phyloP scores from a whole-genome alignment of 148 eudicot genomes.

The Nepenthes gracilis region DNA sequence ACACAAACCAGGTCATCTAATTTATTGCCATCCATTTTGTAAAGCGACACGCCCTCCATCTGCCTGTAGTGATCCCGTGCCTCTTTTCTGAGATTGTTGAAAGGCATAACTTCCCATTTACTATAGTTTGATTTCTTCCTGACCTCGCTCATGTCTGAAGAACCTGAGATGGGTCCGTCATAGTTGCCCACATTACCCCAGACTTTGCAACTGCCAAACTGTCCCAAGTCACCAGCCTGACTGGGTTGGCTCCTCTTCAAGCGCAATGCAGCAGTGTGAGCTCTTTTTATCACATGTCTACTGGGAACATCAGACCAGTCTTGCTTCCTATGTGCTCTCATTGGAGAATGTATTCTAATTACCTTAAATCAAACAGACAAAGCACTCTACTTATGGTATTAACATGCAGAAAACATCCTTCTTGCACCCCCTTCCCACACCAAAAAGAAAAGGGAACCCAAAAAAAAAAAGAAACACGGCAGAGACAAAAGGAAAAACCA shows the following conservation, averaged over 20 bases:
- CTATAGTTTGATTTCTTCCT: constrained; percentile 70
- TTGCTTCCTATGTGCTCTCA: constrained; percentile 77
- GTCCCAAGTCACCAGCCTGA: constrained; percentile 48
- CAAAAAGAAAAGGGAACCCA: not conserved
- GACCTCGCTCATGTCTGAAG: constrained; percentile 53
- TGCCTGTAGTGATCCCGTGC: constrained; percentile 71
- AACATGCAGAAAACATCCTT: not conserved
- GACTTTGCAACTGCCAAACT: constrained; percentile 88
- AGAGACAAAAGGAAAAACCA: not conserved
- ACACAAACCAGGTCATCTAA: constrained; percentile 91
- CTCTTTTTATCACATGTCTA: constrained; percentile 62
- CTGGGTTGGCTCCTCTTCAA: constrained; percentile 47
- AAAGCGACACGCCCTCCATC: constrained; percentile 73
- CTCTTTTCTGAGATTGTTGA: constrained; percentile 58
- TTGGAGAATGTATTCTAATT: constrained; percentile 93
- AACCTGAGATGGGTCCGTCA: constrained; percentile 69
- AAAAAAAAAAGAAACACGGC: not conserved
- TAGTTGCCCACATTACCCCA: constrained; percentile 62
- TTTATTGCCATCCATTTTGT: constrained; percentile 94
- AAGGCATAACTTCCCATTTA: constrained; percentile 85
- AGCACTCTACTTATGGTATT: not conserved
- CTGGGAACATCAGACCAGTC: constrained; percentile 89
- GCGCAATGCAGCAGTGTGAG: constrained; percentile 71
- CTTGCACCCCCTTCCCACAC: not conserved
- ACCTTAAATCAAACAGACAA: constrained; percentile 29